These are phyloP conservation scores for Pichia gijzeniarum DNA, from an alignment of 805 yeast genomes.

Conservation along the genomic window DNA sequence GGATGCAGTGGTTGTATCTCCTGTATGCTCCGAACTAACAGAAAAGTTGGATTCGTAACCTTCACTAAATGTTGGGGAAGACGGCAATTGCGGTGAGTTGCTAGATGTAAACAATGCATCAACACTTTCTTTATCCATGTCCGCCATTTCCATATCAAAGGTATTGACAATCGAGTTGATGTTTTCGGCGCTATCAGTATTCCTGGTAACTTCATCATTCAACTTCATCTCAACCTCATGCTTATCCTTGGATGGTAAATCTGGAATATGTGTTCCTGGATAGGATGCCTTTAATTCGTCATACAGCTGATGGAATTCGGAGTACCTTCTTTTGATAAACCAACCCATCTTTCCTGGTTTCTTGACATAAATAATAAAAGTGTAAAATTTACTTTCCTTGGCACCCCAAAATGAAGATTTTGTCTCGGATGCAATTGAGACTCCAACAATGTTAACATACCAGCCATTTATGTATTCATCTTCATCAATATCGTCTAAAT, in stretches of 20 bases:
- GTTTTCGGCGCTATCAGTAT: background rate
- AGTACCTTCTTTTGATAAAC: conserved; percentile 56
- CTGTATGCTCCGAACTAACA: background rate
- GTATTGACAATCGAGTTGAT: background rate
- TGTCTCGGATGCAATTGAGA: conserved; percentile 32
- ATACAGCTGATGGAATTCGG: conserved; percentile 59
- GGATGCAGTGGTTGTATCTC: background rate
- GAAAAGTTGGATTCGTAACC: background rate
- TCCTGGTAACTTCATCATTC: conserved; percentile 2
- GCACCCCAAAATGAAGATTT: conserved; percentile 22
- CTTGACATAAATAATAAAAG: conserved; percentile 45
- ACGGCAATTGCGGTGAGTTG: background rate
- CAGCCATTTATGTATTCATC: conserved; percentile 47
- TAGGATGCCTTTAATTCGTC: conserved; percentile 43
- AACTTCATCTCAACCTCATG: conserved; percentile 17
- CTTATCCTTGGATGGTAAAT: conserved; percentile 29
- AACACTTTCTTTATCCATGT: conserved; percentile 8
- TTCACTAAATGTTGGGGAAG: background rate
- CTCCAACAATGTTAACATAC: conserved; percentile 65
- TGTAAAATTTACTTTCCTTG: conserved; percentile 26
- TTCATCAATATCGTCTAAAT: conserved; percentile 22
- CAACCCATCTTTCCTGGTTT: conserved; percentile 31
- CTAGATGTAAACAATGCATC: conserved; percentile 5
- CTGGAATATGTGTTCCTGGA: conserved; percentile 59
- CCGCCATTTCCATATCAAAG: conserved; percentile 1